These are phyloP conservation scores for Penicillium atrosanguineum DNA, from an alignment of 495 filamentous ascomycete genomes.

Conservation along the genomic window DNA sequence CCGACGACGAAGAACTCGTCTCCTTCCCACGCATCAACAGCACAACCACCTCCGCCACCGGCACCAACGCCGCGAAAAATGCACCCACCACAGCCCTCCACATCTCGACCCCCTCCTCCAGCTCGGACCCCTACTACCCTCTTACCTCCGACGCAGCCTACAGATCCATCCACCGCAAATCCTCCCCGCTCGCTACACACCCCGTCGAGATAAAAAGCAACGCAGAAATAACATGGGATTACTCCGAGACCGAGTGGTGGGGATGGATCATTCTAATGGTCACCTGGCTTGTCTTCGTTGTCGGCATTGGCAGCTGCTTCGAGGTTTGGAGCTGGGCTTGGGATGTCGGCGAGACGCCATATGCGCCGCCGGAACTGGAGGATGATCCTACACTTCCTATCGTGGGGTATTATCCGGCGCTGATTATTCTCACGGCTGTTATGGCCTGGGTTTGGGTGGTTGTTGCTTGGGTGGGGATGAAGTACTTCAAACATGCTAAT, in stretches of 20 bases:
- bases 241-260: constrained; percentile 93
- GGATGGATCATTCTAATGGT: constrained; percentile 86
- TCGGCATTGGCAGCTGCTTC: constrained; percentile 91
- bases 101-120: constrained; percentile 51
- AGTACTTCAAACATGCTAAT: constrained; percentile 97
- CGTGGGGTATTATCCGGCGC: constrained; percentile 91
- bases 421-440: constrained; percentile 87
- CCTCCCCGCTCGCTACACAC: constrained; percentile 54
- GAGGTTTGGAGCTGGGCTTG: constrained; percentile 99
- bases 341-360: constrained; percentile 96
- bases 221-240: constrained; percentile 65
- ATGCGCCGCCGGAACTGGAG: constrained; percentile 88
- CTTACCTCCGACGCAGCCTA: constrained; percentile 36
- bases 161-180: constrained; percentile 49
- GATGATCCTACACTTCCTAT: constrained; percentile 93
- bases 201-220: constrained; percentile 35
- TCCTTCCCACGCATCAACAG: constrained; percentile 48
- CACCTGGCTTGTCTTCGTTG: constrained; percentile 93
- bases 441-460: constrained; percentile 99
- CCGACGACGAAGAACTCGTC: constrained; percentile 75
- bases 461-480: constrained; percentile 97
- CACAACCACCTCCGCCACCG: constrained; percentile 16
- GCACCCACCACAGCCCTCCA: constrained; percentile 16
- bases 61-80: constrained; percentile 3
- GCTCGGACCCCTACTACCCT: constrained; percentile 68